Percentiles rank a stretch among this genome's conserved stretches.
These are phyloP conservation scores for Dictyostelium intermedium DNA, from an alignment of 78 protist species.

Conservation along the genomic window DNA sequence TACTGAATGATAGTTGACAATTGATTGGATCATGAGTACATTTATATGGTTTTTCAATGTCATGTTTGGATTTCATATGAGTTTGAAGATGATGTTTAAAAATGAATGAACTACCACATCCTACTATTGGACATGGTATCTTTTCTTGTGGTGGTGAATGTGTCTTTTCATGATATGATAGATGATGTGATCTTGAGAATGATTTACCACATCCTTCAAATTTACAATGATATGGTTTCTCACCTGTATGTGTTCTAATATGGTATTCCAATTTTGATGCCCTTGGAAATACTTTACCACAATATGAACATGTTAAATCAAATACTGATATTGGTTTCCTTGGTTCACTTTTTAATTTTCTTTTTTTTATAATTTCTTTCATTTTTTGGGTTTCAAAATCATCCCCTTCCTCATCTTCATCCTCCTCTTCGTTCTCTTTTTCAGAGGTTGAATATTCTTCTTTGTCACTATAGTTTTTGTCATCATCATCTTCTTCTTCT, in stretches of 20 bases:
- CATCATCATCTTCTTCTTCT: background rate
- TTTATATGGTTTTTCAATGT: constrained; percentile 30
- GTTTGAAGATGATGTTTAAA: constrained; percentile 13
- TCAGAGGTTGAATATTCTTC: no score
- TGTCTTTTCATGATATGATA: constrained; percentile 24
- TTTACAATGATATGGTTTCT: constrained; percentile 68
- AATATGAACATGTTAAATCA: constrained; percentile 14
- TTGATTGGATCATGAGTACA: background rate
- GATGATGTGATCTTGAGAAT: constrained; percentile 55
- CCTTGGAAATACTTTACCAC: constrained; percentile 51
- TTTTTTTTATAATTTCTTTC: background rate
- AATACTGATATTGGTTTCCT: background rate
- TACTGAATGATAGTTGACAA: constrained; percentile 32
- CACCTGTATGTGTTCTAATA: constrained; percentile 72
- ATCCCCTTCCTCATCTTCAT: background rate
- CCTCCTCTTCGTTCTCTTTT: background rate
- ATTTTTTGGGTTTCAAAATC: background rate
- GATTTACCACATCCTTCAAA: constrained; percentile 61
- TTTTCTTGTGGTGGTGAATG: background rate
- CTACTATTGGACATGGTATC: constrained; percentile 4
- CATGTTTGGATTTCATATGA: constrained; percentile 15
- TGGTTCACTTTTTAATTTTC: background rate
- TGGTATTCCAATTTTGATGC: constrained; percentile 50
- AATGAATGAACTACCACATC: constrained; percentile 5
- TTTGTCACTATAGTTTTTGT: no score